Conservation (phyloP, 2,329 filamentous ascomycete species). For the Biscogniauxia mediterranea region DNA sequence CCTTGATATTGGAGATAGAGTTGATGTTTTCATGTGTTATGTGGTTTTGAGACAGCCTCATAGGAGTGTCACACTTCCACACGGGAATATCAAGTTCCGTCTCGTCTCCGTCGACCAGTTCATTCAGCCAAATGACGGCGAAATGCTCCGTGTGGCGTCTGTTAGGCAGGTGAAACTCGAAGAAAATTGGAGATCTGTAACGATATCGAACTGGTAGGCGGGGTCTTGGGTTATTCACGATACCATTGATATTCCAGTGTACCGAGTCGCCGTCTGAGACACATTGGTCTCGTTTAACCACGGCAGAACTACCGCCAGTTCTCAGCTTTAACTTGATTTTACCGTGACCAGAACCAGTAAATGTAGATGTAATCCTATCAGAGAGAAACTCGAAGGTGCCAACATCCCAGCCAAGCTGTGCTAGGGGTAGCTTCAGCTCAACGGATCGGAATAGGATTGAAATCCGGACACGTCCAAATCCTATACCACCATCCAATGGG, state of each 20-base stretch:
- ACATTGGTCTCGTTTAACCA: conserved; percentile 64
- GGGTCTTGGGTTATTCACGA: conserved; percentile 44
- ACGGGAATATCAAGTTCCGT: conserved; percentile 82
- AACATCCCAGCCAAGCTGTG: conserved; percentile 89
- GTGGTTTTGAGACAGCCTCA: conserved; percentile 85
- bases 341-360: conserved; percentile 51
- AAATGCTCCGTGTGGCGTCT: conserved; percentile 73
- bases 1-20: conserved; percentile 68
- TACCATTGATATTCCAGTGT: conserved; percentile 48
- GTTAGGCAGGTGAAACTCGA: conserved; percentile 74
- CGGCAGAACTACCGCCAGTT: conserved; percentile 80
- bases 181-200: conserved; percentile 84
- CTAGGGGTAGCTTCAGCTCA: conserved; percentile 79
- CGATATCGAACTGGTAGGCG: conserved; percentile 86
- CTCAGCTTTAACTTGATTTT: conserved; percentile 77
- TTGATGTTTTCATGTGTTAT: conserved; percentile 76
- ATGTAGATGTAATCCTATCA: conserved; percentile 63
- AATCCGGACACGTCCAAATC: conserved; percentile 85
- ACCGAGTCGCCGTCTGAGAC: conserved; percentile 55
- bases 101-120: conserved; percentile 77
- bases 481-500: conserved; percentile 90
- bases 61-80: conserved; percentile 75
- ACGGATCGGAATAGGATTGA: conserved; percentile 88
- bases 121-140: conserved; percentile 81
- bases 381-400: conserved; percentile 89